These are phyloP conservation scores for Vaccinium darrowii DNA, from an alignment of 148 eudicot genomes.

Conservation along the genomic window DNA sequence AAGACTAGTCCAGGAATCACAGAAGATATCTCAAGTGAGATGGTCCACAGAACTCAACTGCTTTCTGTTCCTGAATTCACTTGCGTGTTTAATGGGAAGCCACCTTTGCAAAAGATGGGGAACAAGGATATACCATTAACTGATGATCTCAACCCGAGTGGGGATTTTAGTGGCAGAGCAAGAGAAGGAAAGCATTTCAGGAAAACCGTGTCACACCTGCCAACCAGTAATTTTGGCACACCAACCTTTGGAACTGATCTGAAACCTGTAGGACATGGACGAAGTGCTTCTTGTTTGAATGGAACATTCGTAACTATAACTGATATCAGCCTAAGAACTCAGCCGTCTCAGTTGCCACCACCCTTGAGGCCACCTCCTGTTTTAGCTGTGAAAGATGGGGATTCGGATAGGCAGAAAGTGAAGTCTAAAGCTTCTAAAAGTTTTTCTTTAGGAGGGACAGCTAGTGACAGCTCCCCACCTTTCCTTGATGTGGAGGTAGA, in stretches of 20 bases:
- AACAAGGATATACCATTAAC: conserved; percentile 25
- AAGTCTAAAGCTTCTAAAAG: conserved; percentile 43
- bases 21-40: conserved; percentile 35
- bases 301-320: conserved; percentile 43
- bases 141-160: conserved; percentile 33
- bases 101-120: conserved; percentile 30
- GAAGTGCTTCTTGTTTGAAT: conserved; percentile 21
- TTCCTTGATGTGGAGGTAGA: conserved; percentile 76
- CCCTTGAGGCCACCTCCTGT: conserved; percentile 60
- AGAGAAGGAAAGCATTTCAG: conserved; percentile 33
- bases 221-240: conserved; percentile 26
- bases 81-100: conserved; percentile 37
- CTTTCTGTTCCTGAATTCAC: conserved; percentile 62
- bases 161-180: conserved; percentile 35
- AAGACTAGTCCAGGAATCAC: conserved; percentile 47
- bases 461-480: conserved; percentile 42
- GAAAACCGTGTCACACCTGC: conserved; percentile 37
- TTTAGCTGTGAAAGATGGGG: conserved; percentile 33
- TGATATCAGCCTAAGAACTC: conserved; percentile 56
- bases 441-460: conserved; percentile 38
- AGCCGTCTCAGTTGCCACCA: conserved; percentile 64
- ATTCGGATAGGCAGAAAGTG: conserved; percentile 23
- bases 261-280: conserved; percentile 26
- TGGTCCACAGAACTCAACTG: conserved; percentile 42
- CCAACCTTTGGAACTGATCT: conserved; percentile 27